Base-by-base conservation (phyloP, 352 stramenopile genomes). In the Peronospora belbahrii region DNA sequence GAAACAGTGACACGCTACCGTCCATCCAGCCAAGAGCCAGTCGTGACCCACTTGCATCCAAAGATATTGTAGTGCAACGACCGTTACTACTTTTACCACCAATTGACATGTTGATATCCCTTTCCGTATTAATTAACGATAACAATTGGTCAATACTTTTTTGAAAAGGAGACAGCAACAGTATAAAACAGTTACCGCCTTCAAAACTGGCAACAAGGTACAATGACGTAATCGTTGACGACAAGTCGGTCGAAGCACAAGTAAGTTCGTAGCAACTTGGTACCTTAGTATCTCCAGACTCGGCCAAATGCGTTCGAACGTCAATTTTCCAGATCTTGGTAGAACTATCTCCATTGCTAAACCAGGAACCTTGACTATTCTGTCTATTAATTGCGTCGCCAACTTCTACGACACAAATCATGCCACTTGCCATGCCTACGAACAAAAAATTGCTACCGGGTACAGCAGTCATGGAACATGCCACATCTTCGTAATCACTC, bases 291-390 rank as follows among this genome's bases (percentile, higher is more conserved):
- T 51, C 58, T 5, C 65, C 54, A 0, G 59, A 11, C n/a, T 42
- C 42, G 13, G 43, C 27, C 7, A 88, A 40, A 30, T 90, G 78
- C 4, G 69, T 62, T 1, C 79, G 49, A 5, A 90, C 75, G 37
- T 90, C 78, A 52, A 90, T 88, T 52, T 87, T 87, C 78, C 78
- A 90, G 4, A 87, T 61, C 28, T 71, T 70, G 3, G 68, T 68
- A 4, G 54, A 56, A 10, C 19, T 47, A 3, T 31, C 48, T 15
- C 40, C 41, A 1, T 38, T 43, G 15, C 55, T 57, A 9, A 76
- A 78, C 70, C 65, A 78, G 0, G 62, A 62, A 8, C 24, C 20
- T 24, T 48, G 43, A 22, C 42, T 41, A 22, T 48, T 42, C 0
- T 22, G 15, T n/a, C 8, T 33, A 14, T 52, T 27, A 0, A 28